These are phyloP conservation scores for Fistulifera pelliculosa DNA, from an alignment of 108 stramenopile species.

Conservation along the genomic window DNA sequence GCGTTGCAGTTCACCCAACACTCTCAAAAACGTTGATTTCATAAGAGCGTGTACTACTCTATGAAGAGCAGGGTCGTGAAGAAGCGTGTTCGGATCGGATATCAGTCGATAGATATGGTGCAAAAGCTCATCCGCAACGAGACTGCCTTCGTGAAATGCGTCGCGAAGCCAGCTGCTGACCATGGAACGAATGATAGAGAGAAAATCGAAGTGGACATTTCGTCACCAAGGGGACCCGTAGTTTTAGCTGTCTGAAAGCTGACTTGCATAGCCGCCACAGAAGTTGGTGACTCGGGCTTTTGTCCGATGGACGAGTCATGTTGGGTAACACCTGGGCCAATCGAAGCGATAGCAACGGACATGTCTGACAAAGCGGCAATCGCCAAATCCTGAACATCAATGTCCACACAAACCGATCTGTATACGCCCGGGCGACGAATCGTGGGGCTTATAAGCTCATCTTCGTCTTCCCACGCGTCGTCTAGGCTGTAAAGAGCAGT, in stretches of 20 bases:
- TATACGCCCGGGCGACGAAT: constrained; percentile 82
- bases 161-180: constrained; percentile 83
- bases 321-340: constrained; percentile 12
- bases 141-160: constrained; percentile 49
- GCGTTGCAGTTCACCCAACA: constrained; percentile 89
- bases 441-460: constrained; percentile 69
- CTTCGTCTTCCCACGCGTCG: constrained; percentile 77
- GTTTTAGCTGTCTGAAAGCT: constrained; percentile 12
- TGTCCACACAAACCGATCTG: constrained; percentile 87
- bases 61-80: constrained; percentile 92
- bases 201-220: constrained; percentile 74
- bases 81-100: constrained; percentile 71
- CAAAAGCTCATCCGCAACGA: constrained; percentile 82
- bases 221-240: constrained; percentile 70
- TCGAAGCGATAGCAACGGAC: background rate
- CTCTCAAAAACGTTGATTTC: constrained; percentile 78
- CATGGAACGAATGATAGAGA: constrained; percentile 74
- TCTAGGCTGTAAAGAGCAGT: constrained; percentile 18
- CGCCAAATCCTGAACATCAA: constrained; percentile 87
- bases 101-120: constrained; percentile 86
- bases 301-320: constrained; percentile 7
- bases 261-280: constrained; percentile 17
- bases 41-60: constrained; percentile 84
- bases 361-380: constrained; percentile 81
- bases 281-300: constrained; percentile 29